Evolutionary conservation across 768 basidiomycete genomes (phyloP).

Genomic region (Suillus placidus): DNA sequence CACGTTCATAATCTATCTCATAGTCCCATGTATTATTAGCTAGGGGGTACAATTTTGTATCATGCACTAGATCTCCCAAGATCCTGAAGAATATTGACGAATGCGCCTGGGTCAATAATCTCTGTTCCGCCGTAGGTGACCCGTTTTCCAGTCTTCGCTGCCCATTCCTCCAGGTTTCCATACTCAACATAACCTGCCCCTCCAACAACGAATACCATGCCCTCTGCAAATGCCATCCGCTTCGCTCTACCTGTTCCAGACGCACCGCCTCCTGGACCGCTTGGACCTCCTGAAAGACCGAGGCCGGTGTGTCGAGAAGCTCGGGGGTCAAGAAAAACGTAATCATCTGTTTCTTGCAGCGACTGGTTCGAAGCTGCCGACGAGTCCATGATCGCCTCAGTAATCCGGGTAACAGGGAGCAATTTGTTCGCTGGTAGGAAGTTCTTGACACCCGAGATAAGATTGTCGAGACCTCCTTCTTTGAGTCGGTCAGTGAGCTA

Average conservation of each 20-base stretch:
- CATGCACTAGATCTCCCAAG: slow-evolving; percentile 53
- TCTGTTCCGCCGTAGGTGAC: slow-evolving; percentile 97
- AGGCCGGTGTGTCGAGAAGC: slow-evolving; percentile 62
- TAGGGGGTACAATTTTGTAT: slow-evolving; percentile 7
- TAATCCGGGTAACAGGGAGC: slow-evolving; percentile 86
- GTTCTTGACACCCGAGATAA: slow-evolving; percentile 97
- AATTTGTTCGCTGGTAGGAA: slow-evolving; percentile 95
- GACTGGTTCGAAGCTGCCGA: slow-evolving; percentile 93
- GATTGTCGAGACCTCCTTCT: slow-evolving; percentile 94
- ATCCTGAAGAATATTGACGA: slow-evolving; percentile 70
- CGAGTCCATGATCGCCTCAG: slow-evolving; percentile 98
- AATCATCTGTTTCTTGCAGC: slow-evolving; percentile 95
- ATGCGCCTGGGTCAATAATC: slow-evolving; percentile 86
- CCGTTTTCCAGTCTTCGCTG: slow-evolving; percentile 74
- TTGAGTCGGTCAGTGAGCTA: slow-evolving; percentile 92
- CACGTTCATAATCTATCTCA: not conserved
- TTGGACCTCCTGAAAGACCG: slow-evolving; percentile 47
- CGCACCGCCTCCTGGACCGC: slow-evolving; percentile 45
- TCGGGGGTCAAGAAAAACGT: slow-evolving; percentile 90
- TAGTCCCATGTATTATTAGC: slow-evolving; percentile 6
- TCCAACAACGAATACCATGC: slow-evolving; percentile 92
- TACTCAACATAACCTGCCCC: slow-evolving; percentile 98
- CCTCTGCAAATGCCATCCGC: slow-evolving; percentile 83
- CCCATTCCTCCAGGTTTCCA: slow-evolving; percentile 96
- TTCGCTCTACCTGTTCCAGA: slow-evolving; percentile 42